These are phyloP conservation scores for Filosporella fistucella DNA, from an alignment of 495 filamentous ascomycete species.

Conservation along the genomic window DNA sequence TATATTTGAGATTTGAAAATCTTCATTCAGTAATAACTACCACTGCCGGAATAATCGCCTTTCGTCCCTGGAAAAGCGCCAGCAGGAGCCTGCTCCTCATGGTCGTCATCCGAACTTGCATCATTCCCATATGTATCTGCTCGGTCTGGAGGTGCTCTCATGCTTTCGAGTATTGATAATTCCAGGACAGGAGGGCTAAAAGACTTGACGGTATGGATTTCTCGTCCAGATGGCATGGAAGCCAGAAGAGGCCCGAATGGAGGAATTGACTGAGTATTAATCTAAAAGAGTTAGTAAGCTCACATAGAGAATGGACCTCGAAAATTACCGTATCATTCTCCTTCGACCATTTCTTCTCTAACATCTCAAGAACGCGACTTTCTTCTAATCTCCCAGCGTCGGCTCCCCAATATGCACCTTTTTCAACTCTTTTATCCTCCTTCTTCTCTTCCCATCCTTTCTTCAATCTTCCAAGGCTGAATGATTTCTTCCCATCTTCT, in stretches of 20 bases:
- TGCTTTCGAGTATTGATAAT: conserved; percentile 48
- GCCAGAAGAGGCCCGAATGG: conserved; percentile 62
- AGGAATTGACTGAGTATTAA: conserved; percentile 76
- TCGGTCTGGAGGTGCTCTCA: conserved; percentile 40
- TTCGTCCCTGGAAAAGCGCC: conserved; percentile 38
- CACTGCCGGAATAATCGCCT: conserved; percentile 26
- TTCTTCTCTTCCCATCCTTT: conserved; percentile 65
- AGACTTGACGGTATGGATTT: conserved; percentile 65
- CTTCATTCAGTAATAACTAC: conserved; percentile 20
- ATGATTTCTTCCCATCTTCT: conserved; percentile 36
- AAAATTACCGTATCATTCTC: conserved; percentile 81
- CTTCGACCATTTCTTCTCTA: conserved; percentile 86
- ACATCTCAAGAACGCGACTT: conserved; percentile 75
- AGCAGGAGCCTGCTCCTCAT: conserved; percentile 12
- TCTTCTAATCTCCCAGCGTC: conserved; percentile 86
- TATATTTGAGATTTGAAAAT: too few species aligned
- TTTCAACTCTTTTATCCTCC: conserved; percentile 67
- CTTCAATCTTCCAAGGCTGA: conserved; percentile 61
- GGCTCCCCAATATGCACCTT: conserved; percentile 66
- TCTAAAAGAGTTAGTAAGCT: conserved; percentile 41
- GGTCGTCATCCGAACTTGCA: conserved; percentile 39
- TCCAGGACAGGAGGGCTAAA: conserved; percentile 57
- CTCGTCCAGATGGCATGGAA: conserved; percentile 79
- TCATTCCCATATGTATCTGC: conserved; percentile 44
- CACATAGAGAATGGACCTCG: background rate